Evolutionary conservation across 164 flowering plant species (phyloP), one percentile per base, ranked within the genome.

Genomic region (Cinnamomum micranthum): DNA sequence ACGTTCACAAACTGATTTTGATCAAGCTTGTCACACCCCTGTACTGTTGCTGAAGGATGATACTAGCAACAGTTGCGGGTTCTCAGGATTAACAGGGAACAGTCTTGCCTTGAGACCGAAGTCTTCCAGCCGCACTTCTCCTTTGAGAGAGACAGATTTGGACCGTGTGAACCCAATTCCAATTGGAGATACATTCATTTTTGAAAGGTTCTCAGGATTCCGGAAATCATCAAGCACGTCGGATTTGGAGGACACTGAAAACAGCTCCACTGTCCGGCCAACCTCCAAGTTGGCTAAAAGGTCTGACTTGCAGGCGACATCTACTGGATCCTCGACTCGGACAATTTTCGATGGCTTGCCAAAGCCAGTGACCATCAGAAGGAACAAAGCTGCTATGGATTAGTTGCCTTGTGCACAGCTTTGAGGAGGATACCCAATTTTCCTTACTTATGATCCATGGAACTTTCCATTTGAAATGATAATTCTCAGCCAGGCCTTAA

Each of bases 321-420:
- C 88, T 7, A 69, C 82, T 20, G 80, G 85, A 62, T 82, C 90
- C 22, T 85, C 87, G 51, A 71, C 88, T 25, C 86, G 81, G 81
- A 94, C 98, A 23, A 85, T 92, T 63, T 89, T 88, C 76, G 95
- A 93, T 81, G 92, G 94, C 55, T 79, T 92, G 68, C 87, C 97
- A 14, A 91, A 86, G 81, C 95, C 95, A 35, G 80, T 84, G 27
- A 85, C 81, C 24, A 84, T 88, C 28, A 80, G 93, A 60, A 84
- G 77, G 76, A 85, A 78, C 82, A 93, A 94, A 82, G 87, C 97
- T 24, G 95, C 98, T n/a, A 87, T 90, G 65, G 98, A 93, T 77
- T 93, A 85, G 68, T 11, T 41, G 47, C 47, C 1, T 9, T 9
- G 9, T 9, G 2, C 47, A 9, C 47, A 41, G 47, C 10, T 41